phyloP scores from a whole-genome alignment of 805 yeast genomes.

The Kodamaea restingae region DNA sequence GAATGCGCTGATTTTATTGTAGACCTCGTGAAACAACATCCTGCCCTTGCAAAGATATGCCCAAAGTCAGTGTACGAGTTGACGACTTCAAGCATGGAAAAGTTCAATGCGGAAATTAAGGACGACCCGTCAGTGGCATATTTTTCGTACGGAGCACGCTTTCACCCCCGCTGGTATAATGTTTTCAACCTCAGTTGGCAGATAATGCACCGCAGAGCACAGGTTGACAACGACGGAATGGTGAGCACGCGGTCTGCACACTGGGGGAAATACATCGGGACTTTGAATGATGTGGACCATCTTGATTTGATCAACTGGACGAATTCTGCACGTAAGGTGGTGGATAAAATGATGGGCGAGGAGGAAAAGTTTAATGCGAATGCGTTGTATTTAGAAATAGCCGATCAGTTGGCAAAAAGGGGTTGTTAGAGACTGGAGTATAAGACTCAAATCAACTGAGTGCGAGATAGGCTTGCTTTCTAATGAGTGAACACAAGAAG shows the following conservation, averaged over 20 bases:
- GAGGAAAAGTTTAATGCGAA: slow-evolving; percentile 55
- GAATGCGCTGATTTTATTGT: slow-evolving; percentile 72
- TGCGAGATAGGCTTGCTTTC: too few relatives aligned
- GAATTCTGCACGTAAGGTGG: slow-evolving; percentile 42
- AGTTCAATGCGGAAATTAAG: slow-evolving; percentile 49
- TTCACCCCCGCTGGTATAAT: slow-evolving; percentile 58
- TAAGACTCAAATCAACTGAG: too few relatives aligned
- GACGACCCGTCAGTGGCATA: slow-evolving; percentile 65
- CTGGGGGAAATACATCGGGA: slow-evolving; percentile 85
- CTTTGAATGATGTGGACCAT: slow-evolving; percentile 76
- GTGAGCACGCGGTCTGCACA: slow-evolving; percentile 72
- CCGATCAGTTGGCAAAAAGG: slow-evolving; percentile 52
- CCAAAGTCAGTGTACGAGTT: slow-evolving; percentile 54
- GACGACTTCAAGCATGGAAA: slow-evolving; percentile 49
- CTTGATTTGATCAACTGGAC: slow-evolving; percentile 84
- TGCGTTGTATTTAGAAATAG: slow-evolving; percentile 65
- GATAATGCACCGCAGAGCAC: slow-evolving; percentile 38
- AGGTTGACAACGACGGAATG: slow-evolving; percentile 57
- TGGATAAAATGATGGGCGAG: slow-evolving; percentile 28
- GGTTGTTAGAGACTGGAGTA: too few relatives aligned
- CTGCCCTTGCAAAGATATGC: slow-evolving; percentile 15
- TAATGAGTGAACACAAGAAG: too few relatives aligned
- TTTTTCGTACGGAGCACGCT: slow-evolving; percentile 79
- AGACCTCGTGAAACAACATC: slow-evolving; percentile 22
- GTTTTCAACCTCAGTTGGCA: slow-evolving; percentile 63